A percentile compares a stretch with the other conserved stretches of the same genome.
phyloP scores from a whole-genome alignment of 1,139 yeast species.

The Pichia norvegensis region DNA sequence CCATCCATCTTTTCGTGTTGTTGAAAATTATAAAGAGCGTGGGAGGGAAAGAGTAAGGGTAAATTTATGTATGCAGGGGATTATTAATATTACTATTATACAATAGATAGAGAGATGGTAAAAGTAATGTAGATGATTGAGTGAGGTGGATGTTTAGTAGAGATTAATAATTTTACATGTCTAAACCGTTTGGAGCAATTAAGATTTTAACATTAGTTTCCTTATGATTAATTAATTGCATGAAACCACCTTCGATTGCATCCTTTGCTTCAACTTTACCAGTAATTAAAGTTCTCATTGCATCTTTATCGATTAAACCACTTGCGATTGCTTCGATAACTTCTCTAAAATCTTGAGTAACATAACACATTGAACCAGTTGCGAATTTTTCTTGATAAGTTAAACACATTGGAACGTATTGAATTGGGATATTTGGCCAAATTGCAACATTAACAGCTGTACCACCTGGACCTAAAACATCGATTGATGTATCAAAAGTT shows the following conservation, averaged over 20 bases:
- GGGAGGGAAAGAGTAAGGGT: too few relatives aligned
- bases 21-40: background rate
- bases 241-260: constrained; percentile 32
- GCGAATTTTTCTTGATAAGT: constrained; percentile 34
- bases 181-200: constrained; percentile 28
- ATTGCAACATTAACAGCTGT: constrained; percentile 58
- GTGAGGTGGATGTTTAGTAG: too few relatives aligned
- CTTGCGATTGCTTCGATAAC: constrained; percentile 32
- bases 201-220: constrained; percentile 35
- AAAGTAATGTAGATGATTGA: too few relatives aligned
- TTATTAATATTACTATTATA: background rate
- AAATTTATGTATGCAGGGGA: background rate
- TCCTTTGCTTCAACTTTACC: constrained; percentile 32
- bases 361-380: constrained; percentile 38
- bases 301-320: constrained; percentile 28
- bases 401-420: constrained; percentile 34
- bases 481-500: constrained; percentile 46
- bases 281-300: constrained; percentile 30
- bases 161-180: constrained; percentile 7
- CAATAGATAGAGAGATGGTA: background rate
- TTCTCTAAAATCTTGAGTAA: constrained; percentile 32
- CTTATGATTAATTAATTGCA: constrained; percentile 33
- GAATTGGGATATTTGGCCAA: constrained; percentile 39
- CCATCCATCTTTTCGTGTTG: background rate
- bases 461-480: constrained; percentile 50